Base-by-base conservation (phyloP, 2,329 filamentous ascomycete genomes). In the Apiospora marii region DNA sequence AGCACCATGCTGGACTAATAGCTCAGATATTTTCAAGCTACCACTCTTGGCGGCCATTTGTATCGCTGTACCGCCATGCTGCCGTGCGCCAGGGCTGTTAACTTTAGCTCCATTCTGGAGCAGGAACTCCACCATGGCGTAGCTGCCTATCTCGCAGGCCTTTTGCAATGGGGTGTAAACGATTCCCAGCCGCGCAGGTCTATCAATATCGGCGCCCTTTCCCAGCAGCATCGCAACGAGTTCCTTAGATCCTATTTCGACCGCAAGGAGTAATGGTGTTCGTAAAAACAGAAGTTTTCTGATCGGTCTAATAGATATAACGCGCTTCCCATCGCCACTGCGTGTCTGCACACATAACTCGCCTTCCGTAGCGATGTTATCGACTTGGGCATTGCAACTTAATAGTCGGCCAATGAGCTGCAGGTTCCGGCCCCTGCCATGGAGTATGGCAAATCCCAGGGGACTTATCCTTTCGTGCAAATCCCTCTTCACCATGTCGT, bases 21-120 rank as follows among this genome's bases (percentile, higher is more conserved):
- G 51, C 41, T 51, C 48, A 2, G 70, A 72, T 6, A 77, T 64
- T 4, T 73, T 68, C 34, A 69, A 71, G 61, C 75, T 74, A 1
- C 75, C 74, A 3, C 58, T 41, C 3, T 75, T 75, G 0, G 76
- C 74, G 12, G 75, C 75, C 7, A 75, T 67, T 41, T 76, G 76
- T 1, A 77, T 27, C 0, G 74, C 75, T 1, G 75, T 77, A 19
- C 71, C 75, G 4, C 76, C 76, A 10, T 46, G 0, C 24, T 70
- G 67, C 10, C 22, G 51, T 4, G 67, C 70, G 8, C 74, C 71
- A 13, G 70, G n/a, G 4, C 69, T 74, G 24, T 74, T 75, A 51
- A 75, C 72, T 3, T 75, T 49, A 12, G 75, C 75, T 8, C 70
- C 70, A 1, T 72, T 16, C 14, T 72, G 46, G 14, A 77, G 71